Base-by-base conservation (phyloP, 2,329 filamentous ascomycete genomes). In the Fusarium sp. region DNA sequence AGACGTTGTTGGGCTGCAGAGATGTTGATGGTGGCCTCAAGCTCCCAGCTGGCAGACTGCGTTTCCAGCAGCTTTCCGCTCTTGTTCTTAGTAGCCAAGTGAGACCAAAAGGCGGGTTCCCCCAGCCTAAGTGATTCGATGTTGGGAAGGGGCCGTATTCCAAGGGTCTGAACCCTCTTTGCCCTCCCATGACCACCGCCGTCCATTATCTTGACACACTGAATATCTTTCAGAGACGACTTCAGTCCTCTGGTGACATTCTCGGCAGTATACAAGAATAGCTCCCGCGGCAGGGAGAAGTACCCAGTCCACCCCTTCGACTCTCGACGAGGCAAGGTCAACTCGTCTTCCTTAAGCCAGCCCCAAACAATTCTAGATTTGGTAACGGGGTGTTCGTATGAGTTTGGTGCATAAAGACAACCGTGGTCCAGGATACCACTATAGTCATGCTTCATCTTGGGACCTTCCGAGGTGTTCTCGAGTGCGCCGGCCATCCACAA, bases 331-430 rank as follows among this genome's bases (percentile, higher is more conserved):
- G 79, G 71, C 65, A 87, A 80, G 1, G 85, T 82, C 4, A 88
- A 71, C 61, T 87, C 85, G 14, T 89, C 87, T 71, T 89, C 87
- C 2, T 82, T 84, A 38, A 89, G 80, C 87, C 87, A 89, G 4
- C 86, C 86, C 77, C 83, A 87, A 1, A 86, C 80, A 6, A 88
- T 80, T 12, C 83, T 81, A 45, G 80, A 80, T 0, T 80, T 76
- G 0, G 85, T 83, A 5, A 81, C 73, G 0, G 86, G 85, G 54
- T 89, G 85, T 70, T 80, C 82, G 71, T 87, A 88, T 0, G 85
- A 85, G 64, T 86, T 87, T 4, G 85, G 84, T 0, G 87, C 87
- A 61, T 89, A 88, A 15, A 85, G 78, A 27, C 82, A 82, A 4
- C 86, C 87, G 56, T 87, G 84, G 63, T 88, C 87, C 22, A 88